Conservation (phyloP, 345 rosid genomes). For the Aurinia saxatilis region DNA sequence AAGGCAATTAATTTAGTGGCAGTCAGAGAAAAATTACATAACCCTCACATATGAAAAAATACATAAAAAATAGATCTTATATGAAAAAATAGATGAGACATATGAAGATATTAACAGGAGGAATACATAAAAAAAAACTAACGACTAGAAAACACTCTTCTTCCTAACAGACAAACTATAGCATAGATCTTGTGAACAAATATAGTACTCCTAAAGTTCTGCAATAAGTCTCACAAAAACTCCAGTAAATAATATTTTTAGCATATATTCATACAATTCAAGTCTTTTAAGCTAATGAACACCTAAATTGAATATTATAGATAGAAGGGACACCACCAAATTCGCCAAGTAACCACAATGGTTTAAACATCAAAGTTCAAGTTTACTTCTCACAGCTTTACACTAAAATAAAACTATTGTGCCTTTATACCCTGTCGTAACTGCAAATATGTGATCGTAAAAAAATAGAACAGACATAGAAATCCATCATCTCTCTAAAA, state of each 20-base stretch:
- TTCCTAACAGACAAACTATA: conserved; percentile 7
- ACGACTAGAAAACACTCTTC: not conserved
- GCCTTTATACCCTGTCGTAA: not conserved
- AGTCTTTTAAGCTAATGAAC: not conserved
- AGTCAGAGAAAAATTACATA: not conserved
- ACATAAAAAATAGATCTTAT: too few relatives aligned
- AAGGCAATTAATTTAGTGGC: conserved; percentile 1
- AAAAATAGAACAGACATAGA: not conserved
- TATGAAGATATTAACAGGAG: not conserved
- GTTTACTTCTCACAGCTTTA: not conserved
- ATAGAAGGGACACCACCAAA: not conserved
- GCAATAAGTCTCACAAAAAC: not conserved
- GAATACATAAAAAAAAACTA: not conserved
- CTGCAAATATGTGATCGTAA: conserved; percentile 5
- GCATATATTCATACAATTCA: not conserved
- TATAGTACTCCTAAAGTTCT: conserved; percentile 8
- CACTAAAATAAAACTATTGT: not conserved
- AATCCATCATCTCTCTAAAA: too few relatives aligned
- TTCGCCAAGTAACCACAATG: not conserved
- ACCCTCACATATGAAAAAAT: too few relatives aligned
- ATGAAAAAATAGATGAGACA: not conserved
- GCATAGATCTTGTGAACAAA: conserved; percentile 7
- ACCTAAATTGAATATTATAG: not conserved
- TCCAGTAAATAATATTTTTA: not conserved
- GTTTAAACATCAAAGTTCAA: conserved; percentile 10